Base-by-base conservation (phyloP, 495 filamentous ascomycete genomes). In the Melanomma pulvis-pyrius region DNA sequence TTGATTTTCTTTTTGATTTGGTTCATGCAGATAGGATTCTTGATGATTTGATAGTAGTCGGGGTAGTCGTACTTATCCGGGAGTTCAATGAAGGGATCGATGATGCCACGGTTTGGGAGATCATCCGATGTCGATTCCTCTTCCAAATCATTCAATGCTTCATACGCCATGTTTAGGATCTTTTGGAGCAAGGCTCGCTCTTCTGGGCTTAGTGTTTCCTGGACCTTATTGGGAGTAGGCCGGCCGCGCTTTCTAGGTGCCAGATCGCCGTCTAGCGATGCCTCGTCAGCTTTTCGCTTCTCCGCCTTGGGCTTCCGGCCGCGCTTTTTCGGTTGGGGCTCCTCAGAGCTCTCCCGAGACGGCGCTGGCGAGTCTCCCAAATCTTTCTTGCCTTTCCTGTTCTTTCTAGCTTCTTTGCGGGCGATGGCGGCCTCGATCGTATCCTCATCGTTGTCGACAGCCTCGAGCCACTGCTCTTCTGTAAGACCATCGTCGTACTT, bases 401-500 rank as follows among this genome's bases (percentile, higher is more conserved):
- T 90, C 56, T 92, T 92, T 30, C 87, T 85, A n/a, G 91, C 91
- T 54, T 88, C 83, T 71, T 96, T 97, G 28, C 93, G 84, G 48
- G 92, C 92, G 28, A 96, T 91, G 13, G 93, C 94, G 61, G 91
- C 92, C 74, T 98, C 94, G 52, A 96, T 91, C 0, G 85, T 88
- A 67, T 98, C 96, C 11, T 98, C 94, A 59, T 97, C 92, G 62
- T 96, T 91, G 74, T 98, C 94, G 36, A 98, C 92, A 59, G 94
- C 93, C 75, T 88, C 87, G 32, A 90, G 75, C 94, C 94, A 98
- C 78, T 98, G 96, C 78, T 98, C 94, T 76, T 98, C 96, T 2
- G 94, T 97, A 46, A 98, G 87, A 28, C 96, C 94, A 72, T 98
- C 94, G 75, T 98, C 94, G 75, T 98, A 98, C 74, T 90, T 90